A percentile compares a stretch with the other conserved stretches of the same genome.
phyloP scores from a whole-genome alignment of 169 alveolate species.

The Plasmodium berghei region DNA sequence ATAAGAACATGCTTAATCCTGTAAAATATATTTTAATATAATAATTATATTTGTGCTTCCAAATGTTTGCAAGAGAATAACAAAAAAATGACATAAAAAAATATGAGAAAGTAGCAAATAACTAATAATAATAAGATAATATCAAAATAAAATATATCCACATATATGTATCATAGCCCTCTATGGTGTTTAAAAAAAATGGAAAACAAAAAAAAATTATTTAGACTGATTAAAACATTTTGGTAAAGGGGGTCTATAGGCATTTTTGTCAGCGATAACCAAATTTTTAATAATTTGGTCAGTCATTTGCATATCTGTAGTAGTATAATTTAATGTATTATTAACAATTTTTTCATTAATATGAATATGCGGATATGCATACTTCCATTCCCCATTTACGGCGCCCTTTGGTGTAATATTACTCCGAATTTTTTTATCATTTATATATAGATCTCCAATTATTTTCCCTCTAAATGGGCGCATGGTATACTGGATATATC shows the following conservation, averaged over 20 bases:
- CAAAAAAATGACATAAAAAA: too few species aligned
- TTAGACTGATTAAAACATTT: conserved; percentile 7
- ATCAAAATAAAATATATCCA: too few species aligned
- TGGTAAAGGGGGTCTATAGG: conserved; percentile 65
- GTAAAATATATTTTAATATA: too few species aligned
- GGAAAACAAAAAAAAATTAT: neutral
- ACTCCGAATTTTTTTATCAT: conserved; percentile 74
- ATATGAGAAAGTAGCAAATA: too few species aligned
- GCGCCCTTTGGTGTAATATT: conserved; percentile 83
- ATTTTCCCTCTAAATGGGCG: conserved; percentile 85
- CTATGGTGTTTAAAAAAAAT: neutral
- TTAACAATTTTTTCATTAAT: conserved; percentile 29
- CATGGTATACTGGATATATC: conserved; percentile 35
- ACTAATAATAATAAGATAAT: too few species aligned
- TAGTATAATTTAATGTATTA: conserved; percentile 5
- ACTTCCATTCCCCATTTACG: conserved; percentile 86
- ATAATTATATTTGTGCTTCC: too few species aligned
- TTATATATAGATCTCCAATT: conserved; percentile 80
- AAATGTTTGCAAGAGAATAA: too few species aligned
- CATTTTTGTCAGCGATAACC: conserved; percentile 22
- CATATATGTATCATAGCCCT: too few species aligned
- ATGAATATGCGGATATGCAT: conserved; percentile 77
- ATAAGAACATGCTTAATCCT: too few species aligned
- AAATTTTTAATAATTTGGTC: neutral
- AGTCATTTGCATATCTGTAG: neutral